A percentile compares a stretch with the other conserved stretches of the same genome.
Evolutionary conservation across 352 stramenopile species (phyloP).

Genomic region (Achlya hypogyna): DNA sequence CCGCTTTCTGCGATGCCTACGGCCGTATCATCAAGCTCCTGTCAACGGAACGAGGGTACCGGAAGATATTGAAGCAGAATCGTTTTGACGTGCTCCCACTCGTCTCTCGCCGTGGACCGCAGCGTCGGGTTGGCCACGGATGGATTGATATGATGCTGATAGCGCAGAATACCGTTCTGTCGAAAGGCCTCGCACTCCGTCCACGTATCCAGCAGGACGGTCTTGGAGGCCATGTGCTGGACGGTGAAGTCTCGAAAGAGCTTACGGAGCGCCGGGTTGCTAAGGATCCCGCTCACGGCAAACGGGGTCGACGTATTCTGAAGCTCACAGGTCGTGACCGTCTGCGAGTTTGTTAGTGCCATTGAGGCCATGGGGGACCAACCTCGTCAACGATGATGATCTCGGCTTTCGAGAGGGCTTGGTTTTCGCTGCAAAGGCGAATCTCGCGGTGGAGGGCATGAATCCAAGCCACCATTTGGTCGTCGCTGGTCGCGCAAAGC

Average conservation of each 20-base stretch:
- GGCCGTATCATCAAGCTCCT: neutral
- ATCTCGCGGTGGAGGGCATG: constrained; percentile 75
- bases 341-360: neutral
- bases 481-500: constrained; percentile 67
- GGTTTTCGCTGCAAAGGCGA: constrained; percentile 66
- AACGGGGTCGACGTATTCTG: constrained; percentile 8
- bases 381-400: constrained; percentile 82
- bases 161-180: constrained; percentile 50
- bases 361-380: constrained; percentile 10
- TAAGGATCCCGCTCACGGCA: constrained; percentile 3
- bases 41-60: neutral
- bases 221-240: constrained; percentile 44
- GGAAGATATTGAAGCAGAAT: constrained; percentile 34
- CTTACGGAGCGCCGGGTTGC: constrained; percentile 30
- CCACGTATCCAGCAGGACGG: constrained; percentile 65
- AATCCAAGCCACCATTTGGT: constrained; percentile 76
- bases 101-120: constrained; percentile 40
- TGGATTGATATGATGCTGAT: constrained; percentile 26
- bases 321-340: constrained; percentile 16
- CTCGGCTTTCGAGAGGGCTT: constrained; percentile 67
- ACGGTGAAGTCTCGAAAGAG: constrained; percentile 68
- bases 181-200: constrained; percentile 77
- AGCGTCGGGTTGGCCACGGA: constrained; percentile 22
- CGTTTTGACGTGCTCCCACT: constrained; percentile 68
- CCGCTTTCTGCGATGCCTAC: constrained; percentile 12